Base-by-base conservation (phyloP, 1,139 yeast species). In the Debaryomyces singareniensis region DNA sequence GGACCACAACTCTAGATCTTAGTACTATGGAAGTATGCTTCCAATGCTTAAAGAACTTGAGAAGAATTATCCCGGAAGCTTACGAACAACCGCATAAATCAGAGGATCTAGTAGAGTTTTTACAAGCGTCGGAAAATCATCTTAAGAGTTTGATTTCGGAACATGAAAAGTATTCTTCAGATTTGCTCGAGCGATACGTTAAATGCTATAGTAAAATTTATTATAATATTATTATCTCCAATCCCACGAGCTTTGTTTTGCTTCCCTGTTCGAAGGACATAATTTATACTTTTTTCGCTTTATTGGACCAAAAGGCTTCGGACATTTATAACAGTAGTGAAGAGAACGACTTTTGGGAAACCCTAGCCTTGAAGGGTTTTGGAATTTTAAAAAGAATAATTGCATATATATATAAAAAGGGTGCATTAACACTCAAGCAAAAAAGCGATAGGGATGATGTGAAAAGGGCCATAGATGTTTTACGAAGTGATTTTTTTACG, bases 31-130 rank as follows among this genome's bases (percentile, higher is more conserved):
- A 81, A 45, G 68, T 85, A 11, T 85, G 94, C 15, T 87, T 87
- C 47, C 49, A 84, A 34, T 71, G 87, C 24, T 63, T 89, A 35
- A 91, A 91, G 53, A 77, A 75, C 23, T 56, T 85, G 22, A 66
- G 95, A 39, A 66, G 95, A 40, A 67, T 83, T 16, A 63, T 86
- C 4, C 78, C 81, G 3, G 94, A 84, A 44, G 94, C 95, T 0
- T 79, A 71, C 43, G 86, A 80, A 29, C 68, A 71, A 38, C 80
- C 85, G 2, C 78, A 82, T 38, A 66, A 75, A 31, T 71, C 71
- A 36, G 72, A 66, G 16, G 72, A 70, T 28, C 71, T 84, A 3
- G 53, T 58, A 5, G 84, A 77, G 32, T 80, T 86, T 41, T 64
- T 86, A 47, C 61, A 65, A 16, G 39, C 68, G 1, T 61, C 83